Percentiles rank a stretch among this genome's conserved stretches.
Evolutionary conservation across 768 basidiomycete species (phyloP).

Genomic region (Kwoniella bestiolae): DNA sequence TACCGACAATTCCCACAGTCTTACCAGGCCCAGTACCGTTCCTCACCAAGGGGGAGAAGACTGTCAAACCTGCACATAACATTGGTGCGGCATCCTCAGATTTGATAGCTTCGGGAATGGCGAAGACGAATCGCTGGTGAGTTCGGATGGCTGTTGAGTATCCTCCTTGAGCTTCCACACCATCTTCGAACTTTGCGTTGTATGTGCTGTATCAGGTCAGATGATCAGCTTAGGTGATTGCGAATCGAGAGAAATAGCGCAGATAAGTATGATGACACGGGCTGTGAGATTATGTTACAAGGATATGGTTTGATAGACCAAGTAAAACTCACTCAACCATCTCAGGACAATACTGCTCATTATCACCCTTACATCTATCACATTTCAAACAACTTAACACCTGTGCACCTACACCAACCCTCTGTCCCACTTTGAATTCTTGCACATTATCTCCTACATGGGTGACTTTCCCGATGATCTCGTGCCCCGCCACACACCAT

Average conservation of each 20-base stretch:
- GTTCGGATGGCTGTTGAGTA: constrained; percentile 57
- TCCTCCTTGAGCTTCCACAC: constrained; percentile 54
- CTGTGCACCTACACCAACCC: constrained; percentile 65
- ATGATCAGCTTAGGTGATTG: no score
- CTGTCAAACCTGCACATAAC: constrained; percentile 58
- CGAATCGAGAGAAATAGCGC: no score
- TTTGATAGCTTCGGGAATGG: constrained; percentile 56
- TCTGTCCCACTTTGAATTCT: constrained; percentile 65
- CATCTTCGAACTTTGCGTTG: constrained; percentile 52
- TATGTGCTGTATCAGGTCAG: constrained; percentile 55
- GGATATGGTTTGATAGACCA: not conserved
- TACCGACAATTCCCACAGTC: constrained; percentile 69
- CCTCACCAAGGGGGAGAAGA: constrained; percentile 59
- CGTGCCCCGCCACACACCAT: constrained; percentile 59
- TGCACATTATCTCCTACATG: constrained; percentile 65
- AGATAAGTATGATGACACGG: no score
- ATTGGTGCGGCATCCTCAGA: constrained; percentile 56
- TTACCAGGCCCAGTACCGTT: constrained; percentile 67
- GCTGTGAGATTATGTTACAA: no score
- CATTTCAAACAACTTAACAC: constrained; percentile 64
- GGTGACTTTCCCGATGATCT: constrained; percentile 65
- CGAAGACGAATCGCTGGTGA: constrained; percentile 56
- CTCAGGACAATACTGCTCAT: constrained; percentile 64
- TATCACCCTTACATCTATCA: constrained; percentile 46
- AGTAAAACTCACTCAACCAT: constrained; percentile 47